A percentile compares a stretch with the other conserved stretches of the same genome.
phyloP scores from a whole-genome alignment of 2,329 filamentous ascomycete genomes.

The Penicillium crustosum region DNA sequence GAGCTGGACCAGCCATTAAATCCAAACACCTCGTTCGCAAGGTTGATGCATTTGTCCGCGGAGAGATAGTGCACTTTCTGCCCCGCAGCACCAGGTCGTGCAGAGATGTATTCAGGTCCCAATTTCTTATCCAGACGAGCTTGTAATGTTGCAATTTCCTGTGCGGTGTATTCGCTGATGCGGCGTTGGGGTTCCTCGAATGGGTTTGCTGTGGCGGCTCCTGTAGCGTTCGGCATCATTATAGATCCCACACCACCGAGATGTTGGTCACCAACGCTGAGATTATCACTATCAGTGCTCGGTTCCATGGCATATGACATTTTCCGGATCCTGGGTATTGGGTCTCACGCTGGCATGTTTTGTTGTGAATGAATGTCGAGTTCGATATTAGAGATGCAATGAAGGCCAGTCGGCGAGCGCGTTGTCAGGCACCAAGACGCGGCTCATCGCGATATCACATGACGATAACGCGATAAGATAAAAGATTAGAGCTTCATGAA shows the following conservation, averaged over 20 bases:
- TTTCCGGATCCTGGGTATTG: background rate
- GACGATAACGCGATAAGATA: constrained; percentile 17
- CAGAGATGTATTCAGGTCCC: constrained; percentile 92
- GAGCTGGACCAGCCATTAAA: constrained; percentile 97
- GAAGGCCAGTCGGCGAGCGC: constrained; percentile 22
- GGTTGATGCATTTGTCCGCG: constrained; percentile 94
- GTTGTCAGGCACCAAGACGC: constrained; percentile 21
- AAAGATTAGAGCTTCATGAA: background rate
- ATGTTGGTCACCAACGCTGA: constrained; percentile 69
- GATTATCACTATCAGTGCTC: constrained; percentile 24
- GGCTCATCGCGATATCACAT: constrained; percentile 37
- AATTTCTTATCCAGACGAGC: constrained; percentile 86
- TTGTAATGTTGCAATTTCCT: constrained; percentile 85
- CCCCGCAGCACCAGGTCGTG: constrained; percentile 77
- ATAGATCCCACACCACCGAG: constrained; percentile 46
- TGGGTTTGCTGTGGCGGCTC: constrained; percentile 61
- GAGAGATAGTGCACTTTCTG: constrained; percentile 89
- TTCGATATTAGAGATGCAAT: constrained; percentile 10
- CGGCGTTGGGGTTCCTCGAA: constrained; percentile 71
- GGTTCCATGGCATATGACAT: constrained; percentile 7
- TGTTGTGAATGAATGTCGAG: constrained; percentile 11
- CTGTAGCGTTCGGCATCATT: constrained; percentile 39
- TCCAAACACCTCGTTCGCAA: constrained; percentile 92
- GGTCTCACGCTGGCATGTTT: constrained; percentile 51
- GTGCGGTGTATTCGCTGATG: constrained; percentile 80